Evolutionary conservation across 2,329 filamentous ascomycete species (phyloP), one percentile per base, ranked within the genome.

Genomic region (Xylariaceae sp.): DNA sequence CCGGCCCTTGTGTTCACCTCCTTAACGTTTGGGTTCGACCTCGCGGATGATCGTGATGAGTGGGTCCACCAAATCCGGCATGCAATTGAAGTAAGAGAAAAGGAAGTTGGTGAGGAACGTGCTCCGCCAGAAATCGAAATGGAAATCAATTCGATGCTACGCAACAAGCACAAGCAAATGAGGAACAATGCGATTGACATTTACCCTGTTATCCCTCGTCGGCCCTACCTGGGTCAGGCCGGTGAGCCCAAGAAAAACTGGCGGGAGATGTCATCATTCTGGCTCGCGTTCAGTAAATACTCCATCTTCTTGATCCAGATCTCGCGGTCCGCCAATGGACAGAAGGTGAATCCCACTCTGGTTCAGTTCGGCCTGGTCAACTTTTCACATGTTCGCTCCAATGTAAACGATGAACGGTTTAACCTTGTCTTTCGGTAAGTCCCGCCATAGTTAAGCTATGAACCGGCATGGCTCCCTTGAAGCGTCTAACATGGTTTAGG

Each of bases 341-440:
- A 82, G n/a, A 72, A 69, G 7, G 64, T 81, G n/a, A 76, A 78
- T 4, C 73, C 80, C 37, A 79, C 75, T 60, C 75, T 79, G n/a
- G 74, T 76, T 53, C 75, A 75, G 1, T 83, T 80, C 60, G 82
- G 82, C 1, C 72, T 83, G 30, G 78, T 83, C 5, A 81, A 77
- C 0, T 72, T 85, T 57, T 79, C 80, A 58, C 74, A 74, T 13
- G 78, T 84, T 62, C 76, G 75, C 56, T 80, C 80, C 1, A 80
- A 80, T 2, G 74, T 76, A 2, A 77, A 82, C 59, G 81, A 84
- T 64, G 82, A 85, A 68, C 75, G 82, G 13, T 84, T 85, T 65
- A 76, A 79, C 42, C 75, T 85, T 64, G 74, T 76, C 34, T 84
- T 84, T 66, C 78, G 81, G 77, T 82, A 72, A 71, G 77, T 53